Evolutionary conservation across 2,329 filamentous ascomycete species (phyloP), one percentile per base, ranked within the genome.

Genomic region (Anthostomella pinea): DNA sequence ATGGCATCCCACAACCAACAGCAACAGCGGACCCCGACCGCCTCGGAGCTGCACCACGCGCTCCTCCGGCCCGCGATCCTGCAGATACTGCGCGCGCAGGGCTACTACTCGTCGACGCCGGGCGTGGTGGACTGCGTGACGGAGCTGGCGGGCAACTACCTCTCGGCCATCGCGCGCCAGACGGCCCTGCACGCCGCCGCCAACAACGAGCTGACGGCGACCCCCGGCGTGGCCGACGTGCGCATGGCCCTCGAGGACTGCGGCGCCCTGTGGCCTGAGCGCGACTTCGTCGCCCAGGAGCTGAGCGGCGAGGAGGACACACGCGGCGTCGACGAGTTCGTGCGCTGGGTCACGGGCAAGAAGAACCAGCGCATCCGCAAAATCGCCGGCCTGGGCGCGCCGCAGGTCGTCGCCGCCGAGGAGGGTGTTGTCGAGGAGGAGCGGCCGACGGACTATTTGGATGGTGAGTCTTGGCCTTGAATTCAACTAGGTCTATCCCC

Each of bases 1-100:
- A 56, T 54, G 52, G 47, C 54, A 17, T 52, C 52, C 5, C 46
- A 52, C 19, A 31, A 41, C 8, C 47, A 48, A 15, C 45, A 50
- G 20, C 27, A 31, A 11, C 37, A 35, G 13, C 51, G 37, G 30
- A 37, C 40, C 18, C 43, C 38, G 3, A 43, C 44, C 8, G 31
- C 52, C 5, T 52, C 48, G 25, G 52, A 55, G 39, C 47, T 58
- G 18, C 47, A 59, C 66, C 83, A 87, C 64, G 83, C 86, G 43
- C 82, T 95, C 46, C 75, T 97, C 39, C 87, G 89, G 26, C 91
- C 91, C 2, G 83, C 83, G 30, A 79, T 96, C 43, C 79, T 97
- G 39, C 89, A 96, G 65, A 91, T 95, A 54, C 80, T 97, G 33
- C 88, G 91, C 57, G 87, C 90, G 19, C 84, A 88, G 16, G 91